These are phyloP conservation scores for Akanthomyces uredinophilus DNA, from an alignment of 2,329 filamentous ascomycete genomes.

Conservation along the genomic window DNA sequence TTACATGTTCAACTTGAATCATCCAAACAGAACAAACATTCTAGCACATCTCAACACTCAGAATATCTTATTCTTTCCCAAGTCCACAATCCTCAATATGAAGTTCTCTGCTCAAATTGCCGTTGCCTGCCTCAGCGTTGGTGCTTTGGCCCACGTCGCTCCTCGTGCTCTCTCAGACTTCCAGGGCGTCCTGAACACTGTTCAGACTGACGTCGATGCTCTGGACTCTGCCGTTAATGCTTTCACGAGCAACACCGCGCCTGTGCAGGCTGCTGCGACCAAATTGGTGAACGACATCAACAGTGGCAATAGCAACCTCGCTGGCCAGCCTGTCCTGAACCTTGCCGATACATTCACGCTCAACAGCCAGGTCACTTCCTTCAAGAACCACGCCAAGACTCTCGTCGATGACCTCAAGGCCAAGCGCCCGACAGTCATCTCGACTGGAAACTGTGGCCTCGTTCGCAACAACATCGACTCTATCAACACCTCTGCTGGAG, in stretches of 20 bases:
- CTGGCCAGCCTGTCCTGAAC: slow-evolving; percentile 16
- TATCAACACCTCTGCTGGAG: not conserved
- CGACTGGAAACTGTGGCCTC: not conserved
- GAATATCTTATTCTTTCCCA: too few species aligned
- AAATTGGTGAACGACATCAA: slow-evolving; percentile 15
- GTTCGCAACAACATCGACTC: slow-evolving; percentile 2
- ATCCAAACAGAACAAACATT: too few species aligned
- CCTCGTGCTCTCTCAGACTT: not conserved
- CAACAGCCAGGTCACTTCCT: slow-evolving; percentile 16
- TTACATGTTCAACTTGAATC: not conserved
- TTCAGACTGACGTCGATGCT: slow-evolving; percentile 14
- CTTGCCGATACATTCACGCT: slow-evolving; percentile 19
- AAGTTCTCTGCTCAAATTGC: slow-evolving; percentile 5
- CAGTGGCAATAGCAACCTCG: slow-evolving; percentile 15
- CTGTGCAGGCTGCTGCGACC: slow-evolving; percentile 13
- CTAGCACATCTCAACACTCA: too few species aligned
- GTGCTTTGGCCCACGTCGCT: not conserved
- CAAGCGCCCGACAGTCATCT: not conserved
- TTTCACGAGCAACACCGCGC: slow-evolving; percentile 16
- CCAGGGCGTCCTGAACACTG: slow-evolving; percentile 15
- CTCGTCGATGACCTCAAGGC: slow-evolving; percentile 19
- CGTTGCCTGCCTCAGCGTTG: slow-evolving; percentile 6
- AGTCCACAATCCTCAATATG: not conserved
- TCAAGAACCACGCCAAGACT: slow-evolving; percentile 20
- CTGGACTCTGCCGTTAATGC: slow-evolving; percentile 18